A percentile compares a stretch with the other conserved stretches of the same genome.
Conservation (phyloP, 805 yeast species). For the Blastobotrys terrestris region DNA sequence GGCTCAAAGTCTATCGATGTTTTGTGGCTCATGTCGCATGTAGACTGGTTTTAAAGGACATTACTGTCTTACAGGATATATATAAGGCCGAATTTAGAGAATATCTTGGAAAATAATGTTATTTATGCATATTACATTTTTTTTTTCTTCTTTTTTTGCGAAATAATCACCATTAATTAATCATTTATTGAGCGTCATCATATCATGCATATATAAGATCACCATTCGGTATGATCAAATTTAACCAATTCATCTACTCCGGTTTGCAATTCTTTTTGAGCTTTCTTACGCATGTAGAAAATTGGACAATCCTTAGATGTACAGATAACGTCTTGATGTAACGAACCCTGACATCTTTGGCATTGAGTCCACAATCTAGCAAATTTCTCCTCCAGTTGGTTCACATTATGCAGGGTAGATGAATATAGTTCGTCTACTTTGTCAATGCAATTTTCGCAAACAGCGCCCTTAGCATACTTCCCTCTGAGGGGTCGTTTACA, state of each 20-base stretch:
- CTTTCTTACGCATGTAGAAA: slow-evolving; percentile 90
- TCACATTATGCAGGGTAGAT: slow-evolving; percentile 73
- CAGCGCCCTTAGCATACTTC: slow-evolving; percentile 52
- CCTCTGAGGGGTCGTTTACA: slow-evolving; percentile 74
- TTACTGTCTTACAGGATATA: slow-evolving; percentile 9
- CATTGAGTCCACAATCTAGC: slow-evolving; percentile 96
- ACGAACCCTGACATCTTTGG: slow-evolving; percentile 92
- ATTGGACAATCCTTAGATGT: slow-evolving; percentile 96
- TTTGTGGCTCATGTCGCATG: slow-evolving; percentile 14
- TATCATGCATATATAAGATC: neutral
- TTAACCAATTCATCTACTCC: slow-evolving; percentile 54
- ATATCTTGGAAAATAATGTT: slow-evolving; percentile 4
- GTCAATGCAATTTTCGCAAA: slow-evolving; percentile 72
- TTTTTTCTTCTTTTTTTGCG: too few relatives aligned
- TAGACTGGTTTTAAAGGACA: slow-evolving; percentile 12
- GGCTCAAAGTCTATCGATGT: slow-evolving; percentile 9
- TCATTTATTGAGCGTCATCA: neutral
- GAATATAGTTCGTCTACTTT: slow-evolving; percentile 75
- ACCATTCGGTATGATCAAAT: slow-evolving; percentile 49
- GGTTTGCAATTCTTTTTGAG: slow-evolving; percentile 61
- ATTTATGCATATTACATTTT: too few relatives aligned
- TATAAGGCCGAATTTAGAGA: slow-evolving; percentile 11
- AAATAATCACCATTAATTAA: neutral
- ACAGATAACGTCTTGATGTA: slow-evolving; percentile 93
- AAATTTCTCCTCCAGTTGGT: slow-evolving; percentile 73